Evolutionary conservation across 441 rosid genomes (phyloP).

Genomic region (Flueggea neowawraea): DNA sequence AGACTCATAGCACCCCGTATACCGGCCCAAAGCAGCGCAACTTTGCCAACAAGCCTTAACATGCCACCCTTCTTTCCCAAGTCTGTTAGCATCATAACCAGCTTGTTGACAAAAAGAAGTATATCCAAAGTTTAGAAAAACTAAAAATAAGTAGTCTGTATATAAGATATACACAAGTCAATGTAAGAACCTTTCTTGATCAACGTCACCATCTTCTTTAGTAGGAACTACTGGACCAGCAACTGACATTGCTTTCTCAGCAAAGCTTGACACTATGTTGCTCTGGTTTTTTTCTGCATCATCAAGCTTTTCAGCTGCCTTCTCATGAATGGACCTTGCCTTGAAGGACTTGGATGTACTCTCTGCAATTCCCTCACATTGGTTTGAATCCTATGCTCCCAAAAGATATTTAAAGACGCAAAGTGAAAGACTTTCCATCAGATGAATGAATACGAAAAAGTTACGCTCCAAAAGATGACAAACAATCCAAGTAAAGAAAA

Average conservation of each 20-base stretch:
- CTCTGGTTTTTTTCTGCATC: conserved; percentile 44
- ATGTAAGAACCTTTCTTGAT: conserved; percentile 79
- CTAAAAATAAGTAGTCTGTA: background rate
- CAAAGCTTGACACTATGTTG: conserved; percentile 75
- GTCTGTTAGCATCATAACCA: conserved; percentile 86
- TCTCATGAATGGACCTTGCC: conserved; percentile 36
- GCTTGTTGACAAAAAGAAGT: conserved; percentile 37
- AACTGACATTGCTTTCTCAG: conserved; percentile 96
- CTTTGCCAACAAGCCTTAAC: conserved; percentile 78
- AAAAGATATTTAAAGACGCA: background rate
- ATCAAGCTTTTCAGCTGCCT: conserved; percentile 38
- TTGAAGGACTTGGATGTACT: conserved; percentile 32
- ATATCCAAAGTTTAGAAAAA: conserved; percentile 13
- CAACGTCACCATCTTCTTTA: conserved; percentile 91
- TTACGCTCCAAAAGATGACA: too few species aligned
- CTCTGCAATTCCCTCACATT: conserved; percentile 30
- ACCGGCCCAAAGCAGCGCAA: conserved; percentile 99
- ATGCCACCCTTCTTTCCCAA: conserved; percentile 97
- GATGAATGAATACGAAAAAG: too few species aligned
- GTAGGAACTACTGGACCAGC: conserved; percentile 98
- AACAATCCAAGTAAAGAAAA: too few species aligned
- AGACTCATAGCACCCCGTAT: conserved; percentile 96
- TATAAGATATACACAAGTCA: background rate
- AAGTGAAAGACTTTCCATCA: background rate
- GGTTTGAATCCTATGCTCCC: conserved; percentile 32